A percentile compares a stretch with the other conserved stretches of the same genome.
Conservation (phyloP, 139 green algal genomes). For the Picochlorum sp. region DNA sequence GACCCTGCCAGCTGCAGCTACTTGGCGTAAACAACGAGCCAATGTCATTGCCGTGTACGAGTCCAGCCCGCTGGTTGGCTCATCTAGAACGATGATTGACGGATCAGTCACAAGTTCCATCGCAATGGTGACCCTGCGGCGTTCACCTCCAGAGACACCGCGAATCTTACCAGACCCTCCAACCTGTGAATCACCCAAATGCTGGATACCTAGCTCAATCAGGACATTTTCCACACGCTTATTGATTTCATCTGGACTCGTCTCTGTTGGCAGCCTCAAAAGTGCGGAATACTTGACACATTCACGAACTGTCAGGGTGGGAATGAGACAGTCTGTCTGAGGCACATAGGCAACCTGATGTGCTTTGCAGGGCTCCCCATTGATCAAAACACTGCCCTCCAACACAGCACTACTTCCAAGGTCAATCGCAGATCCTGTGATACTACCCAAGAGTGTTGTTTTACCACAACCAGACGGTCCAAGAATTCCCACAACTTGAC, state of each 20-base stretch:
- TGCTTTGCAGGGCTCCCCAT: slow-evolving; percentile 11
- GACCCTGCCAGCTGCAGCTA: slow-evolving; percentile 42
- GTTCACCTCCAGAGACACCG: slow-evolving; percentile 24
- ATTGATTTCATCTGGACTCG: slow-evolving; percentile 17
- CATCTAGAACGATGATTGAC: slow-evolving; percentile 35
- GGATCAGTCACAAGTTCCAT: slow-evolving; percentile 71
- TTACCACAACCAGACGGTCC: slow-evolving; percentile 59
- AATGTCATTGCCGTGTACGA: slow-evolving; percentile 58
- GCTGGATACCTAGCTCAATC: slow-evolving; percentile 34
- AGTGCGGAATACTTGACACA: slow-evolving; percentile 53
- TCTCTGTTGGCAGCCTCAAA: slow-evolving; percentile 41
- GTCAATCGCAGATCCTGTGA: slow-evolving; percentile 27
- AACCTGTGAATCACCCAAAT: slow-evolving; percentile 36
- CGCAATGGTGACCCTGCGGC: slow-evolving; percentile 56
- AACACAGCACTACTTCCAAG: slow-evolving; percentile 12
- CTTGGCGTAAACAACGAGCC: slow-evolving; percentile 35
- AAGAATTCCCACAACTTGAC: slow-evolving; percentile 28
- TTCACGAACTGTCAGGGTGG: slow-evolving; percentile 66
- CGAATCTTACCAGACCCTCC: slow-evolving; percentile 29
- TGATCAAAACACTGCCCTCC: slow-evolving; percentile 16
- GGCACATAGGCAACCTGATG: slow-evolving; percentile 54
- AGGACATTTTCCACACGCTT: slow-evolving; percentile 34
- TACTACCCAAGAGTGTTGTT: slow-evolving; percentile 54
- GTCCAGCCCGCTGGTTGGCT: slow-evolving; percentile 70
- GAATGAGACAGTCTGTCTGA: slow-evolving; percentile 63